Evolutionary conservation across 2,329 filamentous ascomycete genomes (phyloP).

Genomic region (Pyrenophora graminea): DNA sequence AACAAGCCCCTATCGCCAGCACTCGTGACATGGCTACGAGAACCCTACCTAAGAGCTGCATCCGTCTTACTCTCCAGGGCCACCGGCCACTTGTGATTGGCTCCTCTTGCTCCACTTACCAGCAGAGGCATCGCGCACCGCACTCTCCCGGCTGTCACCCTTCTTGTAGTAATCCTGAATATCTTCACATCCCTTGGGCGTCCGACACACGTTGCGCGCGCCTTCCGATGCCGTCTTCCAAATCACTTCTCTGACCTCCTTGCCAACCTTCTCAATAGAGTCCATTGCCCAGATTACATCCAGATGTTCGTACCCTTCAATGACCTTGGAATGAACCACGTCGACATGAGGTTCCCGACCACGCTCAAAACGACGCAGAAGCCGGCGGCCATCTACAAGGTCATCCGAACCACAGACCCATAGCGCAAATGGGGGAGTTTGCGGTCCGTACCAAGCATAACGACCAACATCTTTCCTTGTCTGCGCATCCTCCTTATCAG

Average conservation of each 20-base stretch:
- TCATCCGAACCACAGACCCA: conserved; percentile 86
- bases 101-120: conserved; percentile 41
- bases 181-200: conserved; percentile 67
- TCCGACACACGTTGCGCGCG: conserved; percentile 63
- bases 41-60: conserved; percentile 19
- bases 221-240: conserved; percentile 72
- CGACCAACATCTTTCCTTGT: conserved; percentile 48
- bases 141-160: conserved; percentile 18
- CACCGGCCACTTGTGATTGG: conserved; percentile 31
- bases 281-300: conserved; percentile 97
- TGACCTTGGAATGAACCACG: conserved; percentile 79
- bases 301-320: conserved; percentile 85
- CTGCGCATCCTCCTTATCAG: conserved; percentile 28
- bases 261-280: conserved; percentile 78
- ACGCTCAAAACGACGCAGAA: conserved; percentile 74
- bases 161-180: conserved; percentile 35
- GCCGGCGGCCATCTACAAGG: conserved; percentile 77
- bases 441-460: conserved; percentile 78
- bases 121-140: conserved; percentile 30
- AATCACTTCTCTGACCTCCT: conserved; percentile 77
- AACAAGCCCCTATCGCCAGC: too few species aligned
- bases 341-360: conserved; percentile 80
- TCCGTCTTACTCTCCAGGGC: conserved; percentile 32
- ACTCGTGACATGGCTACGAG: neutral
- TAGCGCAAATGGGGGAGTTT: conserved; percentile 79